These are phyloP conservation scores for Hydnomerulius pinastri DNA, from an alignment of 768 basidiomycete species.

Conservation along the genomic window DNA sequence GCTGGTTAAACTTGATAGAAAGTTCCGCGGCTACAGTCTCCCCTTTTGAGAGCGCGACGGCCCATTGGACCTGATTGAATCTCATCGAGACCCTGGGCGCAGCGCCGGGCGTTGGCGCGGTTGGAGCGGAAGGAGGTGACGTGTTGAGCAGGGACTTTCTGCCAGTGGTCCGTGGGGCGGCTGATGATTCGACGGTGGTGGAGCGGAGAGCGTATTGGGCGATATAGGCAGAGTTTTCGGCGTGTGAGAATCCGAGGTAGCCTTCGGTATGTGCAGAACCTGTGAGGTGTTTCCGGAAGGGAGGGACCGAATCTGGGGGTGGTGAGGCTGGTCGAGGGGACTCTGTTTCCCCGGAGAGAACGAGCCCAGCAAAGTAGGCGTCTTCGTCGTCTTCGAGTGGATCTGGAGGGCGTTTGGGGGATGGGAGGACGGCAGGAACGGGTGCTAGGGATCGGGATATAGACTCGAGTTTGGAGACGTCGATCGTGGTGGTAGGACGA, in stretches of 20 bases:
- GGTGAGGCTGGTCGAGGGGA: conserved; percentile 25
- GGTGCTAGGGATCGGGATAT: conserved; percentile 50
- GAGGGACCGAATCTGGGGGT: conserved; percentile 39
- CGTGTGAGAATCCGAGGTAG: conserved; percentile 87
- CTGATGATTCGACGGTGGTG: conserved; percentile 41
- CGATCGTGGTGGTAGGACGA: conserved; percentile 49
- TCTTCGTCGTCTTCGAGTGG: conserved; percentile 79
- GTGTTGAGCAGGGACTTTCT: conserved; percentile 48
- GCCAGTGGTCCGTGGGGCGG: no score
- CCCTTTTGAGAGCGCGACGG: no score
- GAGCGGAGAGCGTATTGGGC: conserved; percentile 74
- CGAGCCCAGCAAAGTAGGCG: conserved; percentile 62
- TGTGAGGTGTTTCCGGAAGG: conserved; percentile 71
- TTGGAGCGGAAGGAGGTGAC: conserved; percentile 79
- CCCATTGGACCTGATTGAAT: no score
- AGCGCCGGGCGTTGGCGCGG: conserved; percentile 85
- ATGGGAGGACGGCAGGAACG: conserved; percentile 41
- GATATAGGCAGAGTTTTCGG: conserved; percentile 85
- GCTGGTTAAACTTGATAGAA: conserved; percentile 91
- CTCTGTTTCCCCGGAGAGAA: conserved; percentile 14
- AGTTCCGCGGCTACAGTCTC: conserved; percentile 66
- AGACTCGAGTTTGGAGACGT: conserved; percentile 41
- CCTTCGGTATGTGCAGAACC: conserved; percentile 90
- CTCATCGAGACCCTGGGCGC: no score
- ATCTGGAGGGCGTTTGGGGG: conserved; percentile 53